A percentile compares a stretch with the other conserved stretches of the same genome.
Conservation (phyloP, 257 asterid species). For the Rehmannia glutinosa region DNA sequence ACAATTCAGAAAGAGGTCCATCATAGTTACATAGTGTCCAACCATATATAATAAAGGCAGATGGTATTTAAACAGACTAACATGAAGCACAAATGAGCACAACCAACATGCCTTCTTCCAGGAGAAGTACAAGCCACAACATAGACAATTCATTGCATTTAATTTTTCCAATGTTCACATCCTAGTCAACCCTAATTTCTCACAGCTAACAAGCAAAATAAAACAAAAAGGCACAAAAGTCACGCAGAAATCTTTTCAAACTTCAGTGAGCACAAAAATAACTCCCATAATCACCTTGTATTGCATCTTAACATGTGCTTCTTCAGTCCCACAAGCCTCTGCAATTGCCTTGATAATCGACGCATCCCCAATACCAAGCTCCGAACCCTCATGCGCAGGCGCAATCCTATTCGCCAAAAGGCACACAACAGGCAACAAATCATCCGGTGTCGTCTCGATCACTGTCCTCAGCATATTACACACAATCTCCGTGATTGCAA, state of each 20-base stretch:
- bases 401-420: constrained; percentile 73
- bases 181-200: neutral
- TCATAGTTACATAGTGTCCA: too few relatives aligned
- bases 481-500: constrained; percentile 75
- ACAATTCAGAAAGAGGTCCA: neutral
- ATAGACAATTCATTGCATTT: neutral
- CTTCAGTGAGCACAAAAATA: neutral
- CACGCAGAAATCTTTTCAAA: neutral
- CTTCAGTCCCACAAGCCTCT: constrained; percentile 87
- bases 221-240: too few relatives aligned
- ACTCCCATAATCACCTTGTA: constrained; percentile 49
- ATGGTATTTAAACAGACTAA: neutral
- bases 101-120: neutral
- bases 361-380: constrained; percentile 93
- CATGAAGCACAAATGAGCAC: neutral
- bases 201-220: neutral
- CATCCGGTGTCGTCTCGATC: constrained; percentile 73
- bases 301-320: constrained; percentile 68
- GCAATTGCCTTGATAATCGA: constrained; percentile 86
- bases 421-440: constrained; percentile 70
- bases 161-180: neutral
- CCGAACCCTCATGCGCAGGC: constrained; percentile 86
- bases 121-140: too few relatives aligned
- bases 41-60: too few relatives aligned
- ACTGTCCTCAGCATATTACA: constrained; percentile 93